Conservation (phyloP, 257 asterid species). For the Plectranthus barbatus region DNA sequence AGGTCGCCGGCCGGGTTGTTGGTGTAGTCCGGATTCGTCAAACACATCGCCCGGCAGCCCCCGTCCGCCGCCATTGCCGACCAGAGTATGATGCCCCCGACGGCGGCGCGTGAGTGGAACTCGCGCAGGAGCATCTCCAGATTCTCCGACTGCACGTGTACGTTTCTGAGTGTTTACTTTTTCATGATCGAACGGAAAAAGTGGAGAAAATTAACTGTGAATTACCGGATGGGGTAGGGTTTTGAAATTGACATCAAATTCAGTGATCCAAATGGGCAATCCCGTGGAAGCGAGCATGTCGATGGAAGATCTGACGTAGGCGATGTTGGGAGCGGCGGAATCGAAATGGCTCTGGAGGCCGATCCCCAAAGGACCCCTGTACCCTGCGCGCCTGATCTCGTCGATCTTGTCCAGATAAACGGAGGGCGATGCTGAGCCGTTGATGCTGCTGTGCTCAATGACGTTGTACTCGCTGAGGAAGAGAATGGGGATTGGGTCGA, state of each 20-base stretch:
- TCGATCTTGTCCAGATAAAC: conserved; percentile 29
- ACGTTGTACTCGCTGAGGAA: conserved; percentile 60
- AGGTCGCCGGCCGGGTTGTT: conserved; percentile 38
- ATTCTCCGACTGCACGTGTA: neutral
- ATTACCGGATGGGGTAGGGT: too few species aligned
- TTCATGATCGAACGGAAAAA: too few species aligned
- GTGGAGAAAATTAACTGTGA: too few species aligned
- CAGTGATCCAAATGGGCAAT: conserved; percentile 69
- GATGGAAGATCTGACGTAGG: conserved; percentile 32
- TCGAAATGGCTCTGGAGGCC: conserved; percentile 54
- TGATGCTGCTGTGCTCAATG: conserved; percentile 24
- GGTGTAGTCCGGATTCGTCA: conserved; percentile 41
- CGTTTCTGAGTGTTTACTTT: too few species aligned
- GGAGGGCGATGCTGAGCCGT: conserved; percentile 18
- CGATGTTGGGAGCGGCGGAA: neutral
- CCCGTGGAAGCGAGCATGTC: conserved; percentile 38
- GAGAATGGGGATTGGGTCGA: conserved; percentile 30
- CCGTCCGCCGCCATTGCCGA: conserved; percentile 22
- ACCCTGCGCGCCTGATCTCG: conserved; percentile 29
- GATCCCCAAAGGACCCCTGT: conserved; percentile 44
- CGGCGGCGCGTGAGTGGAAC: conserved; percentile 29
- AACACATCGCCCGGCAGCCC: conserved; percentile 49
- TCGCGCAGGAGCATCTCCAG: conserved; percentile 36
- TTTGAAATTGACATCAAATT: conserved; percentile 31
- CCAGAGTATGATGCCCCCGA: conserved; percentile 45